These are phyloP conservation scores for Santalum album DNA, from an alignment of 164 flowering plant genomes.

Conservation along the genomic window DNA sequence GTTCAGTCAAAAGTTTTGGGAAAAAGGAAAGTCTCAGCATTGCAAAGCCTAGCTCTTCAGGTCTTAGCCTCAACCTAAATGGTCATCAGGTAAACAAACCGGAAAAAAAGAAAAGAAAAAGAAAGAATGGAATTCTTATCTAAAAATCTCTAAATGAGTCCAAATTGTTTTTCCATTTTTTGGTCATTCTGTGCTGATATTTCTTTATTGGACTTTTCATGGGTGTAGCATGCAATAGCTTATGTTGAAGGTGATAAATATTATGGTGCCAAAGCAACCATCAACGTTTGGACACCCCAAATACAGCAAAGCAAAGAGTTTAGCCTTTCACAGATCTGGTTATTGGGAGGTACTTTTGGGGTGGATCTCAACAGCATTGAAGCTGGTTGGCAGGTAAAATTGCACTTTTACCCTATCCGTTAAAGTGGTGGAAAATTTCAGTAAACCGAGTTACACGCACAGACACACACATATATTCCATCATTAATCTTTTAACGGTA, in stretches of 20 bases:
- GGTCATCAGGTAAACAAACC: conserved; percentile 13
- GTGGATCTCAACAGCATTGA: conserved; percentile 93
- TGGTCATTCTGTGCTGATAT: conserved; percentile 1
- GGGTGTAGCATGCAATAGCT: conserved; percentile 97
- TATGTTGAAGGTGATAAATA: conserved; percentile 90
- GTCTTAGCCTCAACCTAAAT: conserved; percentile 7
- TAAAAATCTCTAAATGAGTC: too few relatives aligned
- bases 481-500: neutral
- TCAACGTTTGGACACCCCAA: conserved; percentile 92
- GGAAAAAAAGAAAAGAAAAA: too few relatives aligned
- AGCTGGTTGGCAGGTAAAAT: conserved; percentile 97
- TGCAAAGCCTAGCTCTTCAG: neutral
- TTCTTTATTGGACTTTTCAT: conserved; percentile 8
- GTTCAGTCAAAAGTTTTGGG: conserved; percentile 12
- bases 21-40: conserved; percentile 7
- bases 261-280: conserved; percentile 95
- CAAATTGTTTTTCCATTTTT: too few relatives aligned
- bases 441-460: too few relatives aligned
- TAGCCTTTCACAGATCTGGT: conserved; percentile 95
- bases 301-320: conserved; percentile 90
- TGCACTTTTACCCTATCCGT: too few relatives aligned
- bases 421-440: too few relatives aligned
- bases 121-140: too few relatives aligned
- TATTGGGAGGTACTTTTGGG: conserved; percentile 92
- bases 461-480: too few relatives aligned